Conservation (phyloP, 2,329 filamentous ascomycete genomes). For the Sphaceloma murrayae region DNA sequence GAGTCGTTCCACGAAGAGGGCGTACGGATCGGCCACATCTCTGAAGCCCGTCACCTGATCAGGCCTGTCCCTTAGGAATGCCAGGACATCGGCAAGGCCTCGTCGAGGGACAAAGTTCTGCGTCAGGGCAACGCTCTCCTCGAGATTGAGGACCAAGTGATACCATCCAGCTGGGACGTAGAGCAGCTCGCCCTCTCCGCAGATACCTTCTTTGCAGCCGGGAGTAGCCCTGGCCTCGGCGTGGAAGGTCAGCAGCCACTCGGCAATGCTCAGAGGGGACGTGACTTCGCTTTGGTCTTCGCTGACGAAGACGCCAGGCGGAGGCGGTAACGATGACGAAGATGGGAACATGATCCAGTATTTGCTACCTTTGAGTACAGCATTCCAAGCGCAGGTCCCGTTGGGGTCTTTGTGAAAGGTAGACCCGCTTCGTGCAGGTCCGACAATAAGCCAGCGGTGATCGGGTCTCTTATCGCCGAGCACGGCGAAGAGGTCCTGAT, state of each 20-base stretch:
- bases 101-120: conserved; percentile 85
- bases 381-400: conserved; percentile 80
- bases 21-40: conserved; percentile 61
- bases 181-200: conserved; percentile 71
- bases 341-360: conserved; percentile 99
- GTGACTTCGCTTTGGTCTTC: conserved; percentile 88
- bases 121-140: conserved; percentile 75
- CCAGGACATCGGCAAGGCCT: conserved; percentile 64
- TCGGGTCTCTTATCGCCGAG: conserved; percentile 72
- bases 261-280: conserved; percentile 86
- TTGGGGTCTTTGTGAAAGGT: conserved; percentile 85
- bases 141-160: conserved; percentile 87
- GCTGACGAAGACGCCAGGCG: conserved; percentile 84
- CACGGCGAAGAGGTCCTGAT: conserved; percentile 75
- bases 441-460: conserved; percentile 85
- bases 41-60: conserved; percentile 84
- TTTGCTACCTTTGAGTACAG: conserved; percentile 77
- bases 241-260: conserved; percentile 89
- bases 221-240: conserved; percentile 64
- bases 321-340: conserved; percentile 49
- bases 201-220: conserved; percentile 79
- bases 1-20: conserved; percentile 63
- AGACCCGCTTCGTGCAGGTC: conserved; percentile 75
- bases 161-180: conserved; percentile 95
- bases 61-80: conserved; percentile 70